Conservation (phyloP, 2,329 filamentous ascomycete genomes). For the Neonectria neomacrospora region DNA sequence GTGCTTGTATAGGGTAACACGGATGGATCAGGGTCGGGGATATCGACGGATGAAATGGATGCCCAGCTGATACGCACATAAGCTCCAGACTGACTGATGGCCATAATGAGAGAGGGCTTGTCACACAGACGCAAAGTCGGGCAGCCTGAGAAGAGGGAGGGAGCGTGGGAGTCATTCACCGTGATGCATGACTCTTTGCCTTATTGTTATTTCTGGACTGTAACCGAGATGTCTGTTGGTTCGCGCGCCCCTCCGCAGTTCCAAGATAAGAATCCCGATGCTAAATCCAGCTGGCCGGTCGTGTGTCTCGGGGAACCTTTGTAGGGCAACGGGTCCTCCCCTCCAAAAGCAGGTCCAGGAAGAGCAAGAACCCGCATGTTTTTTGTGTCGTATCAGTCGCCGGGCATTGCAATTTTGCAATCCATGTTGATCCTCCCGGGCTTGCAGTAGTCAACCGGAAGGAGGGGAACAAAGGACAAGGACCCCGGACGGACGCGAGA, state of each 20-base stretch:
- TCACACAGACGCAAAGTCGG: background rate
- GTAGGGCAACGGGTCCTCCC: constrained; percentile 8
- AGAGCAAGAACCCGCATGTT: background rate
- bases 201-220: background rate
- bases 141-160: background rate
- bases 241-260: background rate
- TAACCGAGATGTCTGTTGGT: background rate
- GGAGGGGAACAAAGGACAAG: background rate
- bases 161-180: background rate
- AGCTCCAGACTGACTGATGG: background rate
- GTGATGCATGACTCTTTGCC: constrained; percentile 1
- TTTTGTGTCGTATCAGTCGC: constrained; percentile 1
- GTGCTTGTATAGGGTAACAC: constrained; percentile 21
- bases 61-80: constrained; percentile 5
- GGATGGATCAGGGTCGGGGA: background rate
- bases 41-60: constrained; percentile 5
- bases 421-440: constrained; percentile 10
- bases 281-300: constrained; percentile 2
- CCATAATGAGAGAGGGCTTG: background rate
- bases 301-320: constrained; percentile 7
- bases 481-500: constrained; percentile 3
- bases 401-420: background rate
- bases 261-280: constrained; percentile 14
- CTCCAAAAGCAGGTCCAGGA: constrained; percentile 16
- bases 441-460: constrained; percentile 16